Evolutionary conservation across 2,329 filamentous ascomycete genomes (phyloP).

Genomic region (Neophaeococcomyces mojaviensis): DNA sequence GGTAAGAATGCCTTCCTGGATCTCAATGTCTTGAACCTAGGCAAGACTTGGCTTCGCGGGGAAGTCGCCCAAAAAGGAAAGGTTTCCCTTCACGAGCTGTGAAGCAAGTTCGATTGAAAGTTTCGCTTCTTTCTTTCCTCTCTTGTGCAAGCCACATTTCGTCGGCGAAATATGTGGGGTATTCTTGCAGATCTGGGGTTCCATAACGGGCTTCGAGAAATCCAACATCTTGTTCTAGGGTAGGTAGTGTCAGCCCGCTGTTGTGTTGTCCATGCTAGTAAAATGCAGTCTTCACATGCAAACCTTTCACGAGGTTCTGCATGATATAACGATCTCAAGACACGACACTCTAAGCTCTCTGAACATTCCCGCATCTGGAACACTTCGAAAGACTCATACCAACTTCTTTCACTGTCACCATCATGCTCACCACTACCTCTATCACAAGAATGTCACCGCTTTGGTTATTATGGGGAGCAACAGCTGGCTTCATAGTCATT

Average conservation of each 20-base stretch:
- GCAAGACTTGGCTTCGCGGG: neutral
- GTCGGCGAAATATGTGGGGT: neutral
- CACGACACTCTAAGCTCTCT: neutral
- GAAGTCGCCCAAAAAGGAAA: neutral
- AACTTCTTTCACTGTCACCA: neutral
- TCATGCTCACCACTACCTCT: neutral
- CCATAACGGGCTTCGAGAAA: neutral
- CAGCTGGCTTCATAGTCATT: neutral
- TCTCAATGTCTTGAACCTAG: neutral
- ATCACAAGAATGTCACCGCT: neutral
- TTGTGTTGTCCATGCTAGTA: neutral
- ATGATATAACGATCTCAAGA: conserved; percentile 1
- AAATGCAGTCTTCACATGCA: neutral
- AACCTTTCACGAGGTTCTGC: neutral
- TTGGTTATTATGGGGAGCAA: conserved; percentile 1
- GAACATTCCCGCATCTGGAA: neutral
- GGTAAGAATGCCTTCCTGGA: conserved; percentile 1
- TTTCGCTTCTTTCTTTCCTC: conserved; percentile 1
- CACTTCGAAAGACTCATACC: neutral
- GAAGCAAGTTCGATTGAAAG: too few relatives aligned
- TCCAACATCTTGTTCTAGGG: neutral
- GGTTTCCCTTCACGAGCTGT: neutral
- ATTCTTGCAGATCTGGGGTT: neutral
- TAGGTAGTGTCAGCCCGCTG: neutral
- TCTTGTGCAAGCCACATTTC: neutral